Evolutionary conservation across 2,329 filamentous ascomycete genomes (phyloP).

Genomic region (Cladosporium sp.): DNA sequence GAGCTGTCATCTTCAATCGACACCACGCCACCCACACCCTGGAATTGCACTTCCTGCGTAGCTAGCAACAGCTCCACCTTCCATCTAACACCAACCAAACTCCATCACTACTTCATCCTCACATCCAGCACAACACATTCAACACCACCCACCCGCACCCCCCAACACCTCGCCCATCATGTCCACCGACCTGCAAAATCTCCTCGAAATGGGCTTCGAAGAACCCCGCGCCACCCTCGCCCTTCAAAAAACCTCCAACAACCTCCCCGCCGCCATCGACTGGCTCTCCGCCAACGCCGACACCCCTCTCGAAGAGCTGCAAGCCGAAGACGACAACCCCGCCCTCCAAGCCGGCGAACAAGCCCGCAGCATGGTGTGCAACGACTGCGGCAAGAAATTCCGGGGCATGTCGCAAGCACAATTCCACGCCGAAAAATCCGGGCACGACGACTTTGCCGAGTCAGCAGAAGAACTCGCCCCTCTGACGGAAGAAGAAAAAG

Average conservation of each 20-base stretch:
- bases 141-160: too few species aligned
- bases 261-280: constrained; percentile 77
- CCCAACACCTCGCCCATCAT: constrained; percentile 30
- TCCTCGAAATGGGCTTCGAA: constrained; percentile 74
- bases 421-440: constrained; percentile 87
- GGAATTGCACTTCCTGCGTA: too few species aligned
- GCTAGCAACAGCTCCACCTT: too few species aligned
- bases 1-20: too few species aligned
- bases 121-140: too few species aligned
- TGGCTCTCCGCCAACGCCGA: constrained; percentile 94
- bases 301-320: constrained; percentile 77
- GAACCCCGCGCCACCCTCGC: constrained; percentile 76
- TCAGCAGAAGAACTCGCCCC: constrained; percentile 90
- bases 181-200: constrained; percentile 55
- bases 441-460: constrained; percentile 87
- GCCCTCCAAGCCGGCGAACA: constrained; percentile 66
- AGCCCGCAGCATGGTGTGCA: constrained; percentile 82
- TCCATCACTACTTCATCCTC: too few species aligned
- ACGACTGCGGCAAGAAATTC: constrained; percentile 92
- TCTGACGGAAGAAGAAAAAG: constrained; percentile 88
- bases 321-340: constrained; percentile 51
- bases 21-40: too few species aligned
- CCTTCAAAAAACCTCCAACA: constrained; percentile 71
- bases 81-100: too few species aligned
- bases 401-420: constrained; percentile 75